Percentiles rank a stretch among this genome's conserved stretches.
phyloP scores from a whole-genome alignment of 2,329 filamentous ascomycete species.

The Aspergillus chevalieri region DNA sequence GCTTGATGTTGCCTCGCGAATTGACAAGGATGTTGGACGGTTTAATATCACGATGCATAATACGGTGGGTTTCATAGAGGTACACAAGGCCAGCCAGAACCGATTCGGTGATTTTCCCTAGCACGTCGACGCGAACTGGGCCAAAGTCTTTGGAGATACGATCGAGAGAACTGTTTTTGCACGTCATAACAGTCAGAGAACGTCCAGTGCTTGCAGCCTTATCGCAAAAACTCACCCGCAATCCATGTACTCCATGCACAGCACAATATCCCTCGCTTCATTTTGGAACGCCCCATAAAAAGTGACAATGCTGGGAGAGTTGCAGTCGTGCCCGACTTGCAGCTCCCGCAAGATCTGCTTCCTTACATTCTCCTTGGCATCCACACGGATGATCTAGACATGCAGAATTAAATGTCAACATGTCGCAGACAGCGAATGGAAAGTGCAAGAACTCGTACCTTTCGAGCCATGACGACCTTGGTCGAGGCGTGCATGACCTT shows the following conservation, averaged over 20 bases:
- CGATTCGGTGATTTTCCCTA: constrained; percentile 96
- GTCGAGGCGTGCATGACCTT: constrained; percentile 94
- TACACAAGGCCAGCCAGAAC: constrained; percentile 91
- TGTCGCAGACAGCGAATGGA: constrained; percentile 2
- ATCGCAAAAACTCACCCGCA: constrained; percentile 66
- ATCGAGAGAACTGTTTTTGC: constrained; percentile 67
- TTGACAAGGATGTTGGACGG: constrained; percentile 97
- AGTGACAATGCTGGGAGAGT: constrained; percentile 92
- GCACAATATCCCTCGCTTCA: constrained; percentile 93
- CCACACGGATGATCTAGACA: constrained; percentile 84
- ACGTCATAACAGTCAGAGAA: neutral
- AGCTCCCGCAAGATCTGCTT: constrained; percentile 96
- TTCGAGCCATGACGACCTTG: constrained; percentile 94
- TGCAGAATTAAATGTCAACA: neutral
- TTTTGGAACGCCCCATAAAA: constrained; percentile 98
- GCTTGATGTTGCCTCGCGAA: constrained; percentile 87
- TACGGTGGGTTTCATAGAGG: constrained; percentile 89
- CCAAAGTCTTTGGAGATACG: constrained; percentile 91
- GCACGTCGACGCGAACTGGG: constrained; percentile 87
- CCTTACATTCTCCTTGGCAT: constrained; percentile 93
- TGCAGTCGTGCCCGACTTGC: constrained; percentile 97
- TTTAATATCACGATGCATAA: constrained; percentile 99
- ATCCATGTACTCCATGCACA: constrained; percentile 99
- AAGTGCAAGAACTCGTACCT: constrained; percentile 54
- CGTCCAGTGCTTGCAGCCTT: neutral